Evolutionary conservation across 2,329 filamentous ascomycete species (phyloP), one percentile per base, ranked within the genome.

Genomic region (Leptodontidium sp.): DNA sequence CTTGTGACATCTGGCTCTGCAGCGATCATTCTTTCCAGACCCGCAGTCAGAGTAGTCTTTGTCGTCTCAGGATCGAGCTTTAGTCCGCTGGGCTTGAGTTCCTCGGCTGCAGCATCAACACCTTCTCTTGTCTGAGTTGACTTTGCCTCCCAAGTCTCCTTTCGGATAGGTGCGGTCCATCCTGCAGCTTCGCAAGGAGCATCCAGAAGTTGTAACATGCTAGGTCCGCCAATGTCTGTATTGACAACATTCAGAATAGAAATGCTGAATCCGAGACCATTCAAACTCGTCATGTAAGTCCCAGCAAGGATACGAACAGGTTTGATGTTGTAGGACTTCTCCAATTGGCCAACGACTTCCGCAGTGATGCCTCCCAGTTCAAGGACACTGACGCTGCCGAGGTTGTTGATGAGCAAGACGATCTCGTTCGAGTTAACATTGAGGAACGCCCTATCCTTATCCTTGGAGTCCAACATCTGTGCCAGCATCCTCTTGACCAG

Each of bases 221-320:
- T 88, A 57, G 76, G 76, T 40, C 77, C 77, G 2, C 77, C 77
- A 50, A 79, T 72, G 49, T 78, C 66, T 1, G 87, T 88, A 71
- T 91, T 87, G 7, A 82, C 81, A 9, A 91, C 81, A 77, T 87
- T 90, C 43, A 93, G 81, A 14, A 93, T 77, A 3, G 89, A 90
- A 66, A 92, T 86, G 70, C 88, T 91, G 80, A 93, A 93, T 4
- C 91, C 91, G 8, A 91, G 82, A 0, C 89, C 90, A 72, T 93
- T 92, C 70, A 93, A 79, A 71, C 89, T 91, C 21, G 90, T 92
- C 84, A 93, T 89, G 80, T 89, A 93, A 0, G 89, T 91, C 12
- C 90, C 88, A 38, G 88, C 82, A 47, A 92, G 82, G 57, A 90
- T 84, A 50, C 90, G 81, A 29, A 85, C 84, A 0, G 89, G 89